Evolutionary conservation across 176 grass and related monocot genomes (phyloP).

Genomic region (Juncus effusus): DNA sequence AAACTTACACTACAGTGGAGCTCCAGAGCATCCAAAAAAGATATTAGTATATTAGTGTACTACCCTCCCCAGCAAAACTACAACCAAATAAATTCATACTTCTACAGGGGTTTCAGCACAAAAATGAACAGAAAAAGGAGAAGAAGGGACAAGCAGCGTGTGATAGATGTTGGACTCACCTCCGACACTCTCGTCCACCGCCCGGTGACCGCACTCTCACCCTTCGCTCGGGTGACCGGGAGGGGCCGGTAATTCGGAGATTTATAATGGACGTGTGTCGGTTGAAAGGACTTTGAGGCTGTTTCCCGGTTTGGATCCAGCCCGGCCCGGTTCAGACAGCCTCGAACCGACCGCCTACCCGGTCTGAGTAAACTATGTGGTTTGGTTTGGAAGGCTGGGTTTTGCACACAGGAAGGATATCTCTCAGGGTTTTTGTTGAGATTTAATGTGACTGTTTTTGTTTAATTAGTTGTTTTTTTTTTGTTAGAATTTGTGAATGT

Average conservation of each 20-base stretch:
- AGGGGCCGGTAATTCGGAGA: conserved; percentile 7
- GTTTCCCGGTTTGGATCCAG: conserved; percentile 24
- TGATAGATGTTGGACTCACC: conserved; percentile 21
- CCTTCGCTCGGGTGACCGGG: not conserved
- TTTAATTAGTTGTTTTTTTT: no score
- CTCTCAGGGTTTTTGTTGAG: not conserved
- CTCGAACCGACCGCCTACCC: conserved; percentile 10
- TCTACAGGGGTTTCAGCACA: not conserved
- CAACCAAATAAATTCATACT: not conserved
- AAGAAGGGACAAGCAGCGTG: conserved; percentile 18
- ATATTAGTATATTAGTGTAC: not conserved
- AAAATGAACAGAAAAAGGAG: conserved; percentile 19
- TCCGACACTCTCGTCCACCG: conserved; percentile 13
- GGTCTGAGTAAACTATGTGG: no score
- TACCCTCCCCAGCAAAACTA: no score
- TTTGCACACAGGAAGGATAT: not conserved
- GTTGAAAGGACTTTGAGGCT: not conserved
- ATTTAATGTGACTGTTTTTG: no score
- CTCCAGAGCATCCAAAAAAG: not conserved
- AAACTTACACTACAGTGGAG: not conserved
- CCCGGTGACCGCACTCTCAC: conserved; percentile 10
- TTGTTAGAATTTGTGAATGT: no score
- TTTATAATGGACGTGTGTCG: conserved; percentile 7
- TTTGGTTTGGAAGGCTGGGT: no score
- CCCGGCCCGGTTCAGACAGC: conserved; percentile 28